Base-by-base conservation (phyloP, 2,329 filamentous ascomycete genomes). In the Penicillium psychrosexuale region DNA sequence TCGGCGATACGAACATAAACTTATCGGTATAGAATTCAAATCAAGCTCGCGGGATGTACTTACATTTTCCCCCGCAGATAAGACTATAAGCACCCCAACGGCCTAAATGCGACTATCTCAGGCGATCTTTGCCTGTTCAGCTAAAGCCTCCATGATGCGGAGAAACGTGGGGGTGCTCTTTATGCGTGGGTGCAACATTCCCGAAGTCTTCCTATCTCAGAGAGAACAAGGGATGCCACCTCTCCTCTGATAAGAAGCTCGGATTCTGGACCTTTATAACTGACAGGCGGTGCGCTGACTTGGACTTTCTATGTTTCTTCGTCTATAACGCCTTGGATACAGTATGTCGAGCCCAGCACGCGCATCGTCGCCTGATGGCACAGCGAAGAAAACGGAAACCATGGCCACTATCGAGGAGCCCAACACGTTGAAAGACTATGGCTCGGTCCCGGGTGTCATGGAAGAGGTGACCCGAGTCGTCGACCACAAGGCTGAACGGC, bases 401-500 rank as follows among this genome's bases (percentile, higher is more conserved):
- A 3, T 58, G 9, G 59, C 57, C 9, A 49, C 57, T n/a, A 31
- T 55, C 6, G 56, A 64, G 11, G 61, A 64, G 47, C 51, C 61
- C 17, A 53, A 56, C 9, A 66, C 58, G 36, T 22, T 65, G 2
- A 59, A 63, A 31, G 52, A 55, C 8, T 61, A 61, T 60, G 55
- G 39, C 19, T 65, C 61, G 6, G 57, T 55, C 0, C 57, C 61
- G 0, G 64, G 63, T 4, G 47, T 62, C 2, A 49, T 66, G 2
- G 64, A 64, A 8, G 69, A 71, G 56, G 62, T 69, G 42, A 68
- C 68, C 11, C 63, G 63, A 17, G 68, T 73, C 6, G 60, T 79
- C 31, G 78, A 79, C 58, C 72, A 75, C 36, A 72, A 74, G 43
- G 78, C 77, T 7, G 79, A 81, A 59, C 66, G 76, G 34, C 70